Percentiles rank a stretch among this genome's conserved stretches.
Conservation (phyloP, 2,329 filamentous ascomycete genomes). For the Ophiostoma novo-ulmi region DNA sequence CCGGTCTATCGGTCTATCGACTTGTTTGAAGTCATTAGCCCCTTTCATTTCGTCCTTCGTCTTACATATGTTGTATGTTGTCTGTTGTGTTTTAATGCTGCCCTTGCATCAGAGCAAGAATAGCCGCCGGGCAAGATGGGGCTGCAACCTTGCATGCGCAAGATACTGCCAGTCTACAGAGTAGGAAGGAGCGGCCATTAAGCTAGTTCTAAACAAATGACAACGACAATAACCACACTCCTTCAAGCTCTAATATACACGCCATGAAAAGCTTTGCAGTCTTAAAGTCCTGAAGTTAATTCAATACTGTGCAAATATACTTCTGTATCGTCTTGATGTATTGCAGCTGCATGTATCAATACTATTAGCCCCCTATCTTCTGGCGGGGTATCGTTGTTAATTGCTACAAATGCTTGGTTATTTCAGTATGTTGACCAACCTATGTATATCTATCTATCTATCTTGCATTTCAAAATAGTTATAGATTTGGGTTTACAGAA, state of each 20-base stretch:
- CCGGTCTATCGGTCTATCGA: neutral
- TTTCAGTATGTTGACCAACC: neutral
- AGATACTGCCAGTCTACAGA: constrained; percentile 1
- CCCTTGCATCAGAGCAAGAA: neutral
- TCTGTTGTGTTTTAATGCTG: neutral
- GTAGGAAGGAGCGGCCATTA: neutral
- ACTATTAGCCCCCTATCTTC: neutral
- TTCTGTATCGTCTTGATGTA: neutral
- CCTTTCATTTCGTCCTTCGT: neutral
- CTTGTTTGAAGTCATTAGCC: neutral
- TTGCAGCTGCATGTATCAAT: neutral
- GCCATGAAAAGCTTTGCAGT: neutral
- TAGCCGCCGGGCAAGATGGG: neutral
- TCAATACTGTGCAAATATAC: neutral
- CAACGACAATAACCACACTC: neutral
- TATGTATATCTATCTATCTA: neutral
- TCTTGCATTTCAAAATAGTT: neutral
- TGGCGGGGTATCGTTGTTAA: neutral
- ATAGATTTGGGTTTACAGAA: neutral
- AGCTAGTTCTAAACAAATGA: neutral
- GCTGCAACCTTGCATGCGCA: neutral
- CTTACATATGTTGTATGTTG: neutral
- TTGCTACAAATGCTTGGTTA: neutral
- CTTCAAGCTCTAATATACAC: neutral
- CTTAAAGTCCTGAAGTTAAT: neutral